phyloP scores from a whole-genome alignment of 306 rosid species.

The Comarum palustre region DNA sequence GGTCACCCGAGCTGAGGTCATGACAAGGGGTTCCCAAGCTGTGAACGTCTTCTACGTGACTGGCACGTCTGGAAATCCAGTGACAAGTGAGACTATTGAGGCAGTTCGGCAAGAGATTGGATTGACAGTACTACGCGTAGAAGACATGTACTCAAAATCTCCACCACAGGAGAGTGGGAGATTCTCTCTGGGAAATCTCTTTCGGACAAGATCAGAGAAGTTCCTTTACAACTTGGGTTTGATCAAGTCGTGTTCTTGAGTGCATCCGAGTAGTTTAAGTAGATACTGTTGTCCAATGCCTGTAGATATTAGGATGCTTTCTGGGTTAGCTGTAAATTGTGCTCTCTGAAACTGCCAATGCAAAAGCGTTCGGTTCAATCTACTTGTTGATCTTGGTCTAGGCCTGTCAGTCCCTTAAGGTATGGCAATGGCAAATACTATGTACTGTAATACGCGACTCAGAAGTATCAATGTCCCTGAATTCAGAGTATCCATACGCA shows the following conservation, averaged over 20 bases:
- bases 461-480: neutral
- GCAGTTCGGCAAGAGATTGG: conserved; percentile 90
- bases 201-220: conserved; percentile 79
- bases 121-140: conserved; percentile 56
- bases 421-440: neutral
- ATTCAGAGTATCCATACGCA: too few relatives aligned
- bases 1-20: conserved; percentile 83
- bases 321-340: conserved; percentile 27
- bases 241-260: conserved; percentile 70
- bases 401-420: conserved; percentile 14
- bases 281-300: conserved; percentile 11
- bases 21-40: conserved; percentile 76
- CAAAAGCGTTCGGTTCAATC: conserved; percentile 12
- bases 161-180: conserved; percentile 51
- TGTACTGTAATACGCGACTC: neutral
- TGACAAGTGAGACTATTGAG: conserved; percentile 77
- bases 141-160: conserved; percentile 45
- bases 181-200: conserved; percentile 66
- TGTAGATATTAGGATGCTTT: conserved; percentile 40
- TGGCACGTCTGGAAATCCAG: conserved; percentile 72
- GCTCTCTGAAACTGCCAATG: conserved; percentile 26
- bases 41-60: conserved; percentile 83
- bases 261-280: conserved; percentile 14
- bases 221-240: conserved; percentile 85
- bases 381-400: conserved; percentile 13